These are phyloP conservation scores for Colletotrichum agaves DNA, from an alignment of 2,329 filamentous ascomycete species.

Conservation along the genomic window DNA sequence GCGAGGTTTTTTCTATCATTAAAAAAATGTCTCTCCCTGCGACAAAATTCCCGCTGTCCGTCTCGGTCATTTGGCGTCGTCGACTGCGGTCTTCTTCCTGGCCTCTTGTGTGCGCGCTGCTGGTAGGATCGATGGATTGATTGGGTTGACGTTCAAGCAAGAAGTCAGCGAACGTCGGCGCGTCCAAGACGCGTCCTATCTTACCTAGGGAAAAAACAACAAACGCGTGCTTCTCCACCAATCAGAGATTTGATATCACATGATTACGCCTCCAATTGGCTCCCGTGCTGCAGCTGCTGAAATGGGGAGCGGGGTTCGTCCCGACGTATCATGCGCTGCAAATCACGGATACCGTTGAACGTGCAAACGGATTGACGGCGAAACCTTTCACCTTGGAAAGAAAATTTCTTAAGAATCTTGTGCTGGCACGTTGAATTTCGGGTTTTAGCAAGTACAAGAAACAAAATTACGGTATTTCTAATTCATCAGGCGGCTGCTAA, in stretches of 20 bases:
- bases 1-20: no score
- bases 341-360: constrained; percentile 32
- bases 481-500: not conserved
- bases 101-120: constrained; percentile 23
- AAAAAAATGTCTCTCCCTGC: constrained; percentile 31
- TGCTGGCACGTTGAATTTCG: not conserved
- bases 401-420: not conserved
- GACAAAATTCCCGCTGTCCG: not conserved
- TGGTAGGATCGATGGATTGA: constrained; percentile 9
- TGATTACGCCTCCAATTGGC: constrained; percentile 6
- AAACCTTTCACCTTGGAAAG: not conserved
- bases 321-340: constrained; percentile 7
- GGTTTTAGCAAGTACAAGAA: not conserved
- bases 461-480: not conserved
- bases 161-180: constrained; percentile 32
- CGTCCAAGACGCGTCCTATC: constrained; percentile 28
- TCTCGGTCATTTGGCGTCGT: constrained; percentile 15
- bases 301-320: constrained; percentile 31
- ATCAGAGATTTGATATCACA: constrained; percentile 3
- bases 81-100: constrained; percentile 6
- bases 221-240: constrained; percentile 27
- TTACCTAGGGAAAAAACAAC: constrained; percentile 35
- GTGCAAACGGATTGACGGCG: not conserved
- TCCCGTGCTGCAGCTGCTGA: constrained; percentile 5
- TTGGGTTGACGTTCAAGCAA: constrained; percentile 1